These are phyloP conservation scores for Leptosphaerulina australis DNA, from an alignment of 2,329 filamentous ascomycete species.

Conservation along the genomic window DNA sequence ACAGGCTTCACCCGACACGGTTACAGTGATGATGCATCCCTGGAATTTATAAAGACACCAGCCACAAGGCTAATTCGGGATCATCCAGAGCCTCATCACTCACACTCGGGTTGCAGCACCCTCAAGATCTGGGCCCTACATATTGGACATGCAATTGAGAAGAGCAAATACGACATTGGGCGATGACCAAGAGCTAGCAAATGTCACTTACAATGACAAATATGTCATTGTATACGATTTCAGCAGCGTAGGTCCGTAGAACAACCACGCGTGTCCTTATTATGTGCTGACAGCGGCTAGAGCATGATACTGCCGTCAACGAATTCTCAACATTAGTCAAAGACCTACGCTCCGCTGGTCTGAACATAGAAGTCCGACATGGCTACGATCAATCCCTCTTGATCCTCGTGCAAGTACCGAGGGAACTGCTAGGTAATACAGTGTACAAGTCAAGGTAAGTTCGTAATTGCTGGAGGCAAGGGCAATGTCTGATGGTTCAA, in stretches of 20 bases:
- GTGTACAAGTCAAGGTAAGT: slow-evolving; percentile 42
- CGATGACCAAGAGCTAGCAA: slow-evolving; percentile 31
- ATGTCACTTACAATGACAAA: slow-evolving; percentile 41
- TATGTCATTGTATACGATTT: slow-evolving; percentile 44
- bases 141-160: slow-evolving; percentile 28
- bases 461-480: not conserved
- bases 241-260: slow-evolving; percentile 31
- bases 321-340: slow-evolving; percentile 32
- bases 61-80: slow-evolving; percentile 11
- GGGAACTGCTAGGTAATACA: slow-evolving; percentile 39
- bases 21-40: slow-evolving; percentile 15
- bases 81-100: slow-evolving; percentile 4
- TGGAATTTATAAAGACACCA: slow-evolving; percentile 18
- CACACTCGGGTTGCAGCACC: slow-evolving; percentile 6
- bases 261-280: no score
- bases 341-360: slow-evolving; percentile 35
- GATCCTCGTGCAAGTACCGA: slow-evolving; percentile 39
- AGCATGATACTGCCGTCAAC: slow-evolving; percentile 25
- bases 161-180: slow-evolving; percentile 33
- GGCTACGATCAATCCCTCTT: slow-evolving; percentile 41
- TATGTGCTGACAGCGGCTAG: slow-evolving; percentile 15
- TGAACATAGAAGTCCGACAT: slow-evolving; percentile 41
- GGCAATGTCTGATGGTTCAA: not conserved
- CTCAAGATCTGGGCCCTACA: not conserved
- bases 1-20: slow-evolving; percentile 6